Conservation (phyloP, 768 basidiomycete genomes). For the Xerocomellus amylosporus region DNA sequence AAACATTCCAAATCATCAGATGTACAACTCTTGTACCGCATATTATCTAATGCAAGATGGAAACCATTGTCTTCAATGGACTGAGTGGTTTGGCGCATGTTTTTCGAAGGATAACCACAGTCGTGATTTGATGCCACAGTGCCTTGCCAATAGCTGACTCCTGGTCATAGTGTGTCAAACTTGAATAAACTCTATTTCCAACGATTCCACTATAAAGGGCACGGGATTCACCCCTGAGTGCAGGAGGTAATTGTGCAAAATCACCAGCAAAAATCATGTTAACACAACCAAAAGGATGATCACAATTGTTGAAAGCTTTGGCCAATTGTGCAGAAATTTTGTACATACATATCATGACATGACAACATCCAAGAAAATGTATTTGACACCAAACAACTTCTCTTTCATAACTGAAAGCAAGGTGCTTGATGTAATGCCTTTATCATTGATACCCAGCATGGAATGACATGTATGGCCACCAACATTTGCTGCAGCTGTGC, state of each 20-base stretch:
- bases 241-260: conserved; percentile 40
- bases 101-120: neutral
- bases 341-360: neutral
- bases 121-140: neutral
- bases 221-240: neutral
- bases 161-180: neutral
- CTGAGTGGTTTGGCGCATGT: neutral
- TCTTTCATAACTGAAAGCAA: neutral
- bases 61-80: neutral
- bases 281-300: conserved; percentile 30
- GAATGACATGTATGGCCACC: conserved; percentile 39
- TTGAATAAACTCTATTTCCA: neutral
- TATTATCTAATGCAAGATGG: neutral
- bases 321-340: neutral
- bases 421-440: neutral
- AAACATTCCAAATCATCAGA: neutral
- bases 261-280: conserved; percentile 37
- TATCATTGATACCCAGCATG: conserved; percentile 25
- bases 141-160: neutral
- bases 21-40: neutral
- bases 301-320: neutral
- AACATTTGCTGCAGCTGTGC: conserved; percentile 30
- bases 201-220: neutral
- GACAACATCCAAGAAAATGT: conserved; percentile 26
- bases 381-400: conserved; percentile 21